Base-by-base conservation (phyloP, 805 yeast genomes). In the Nematodospora valgi region DNA sequence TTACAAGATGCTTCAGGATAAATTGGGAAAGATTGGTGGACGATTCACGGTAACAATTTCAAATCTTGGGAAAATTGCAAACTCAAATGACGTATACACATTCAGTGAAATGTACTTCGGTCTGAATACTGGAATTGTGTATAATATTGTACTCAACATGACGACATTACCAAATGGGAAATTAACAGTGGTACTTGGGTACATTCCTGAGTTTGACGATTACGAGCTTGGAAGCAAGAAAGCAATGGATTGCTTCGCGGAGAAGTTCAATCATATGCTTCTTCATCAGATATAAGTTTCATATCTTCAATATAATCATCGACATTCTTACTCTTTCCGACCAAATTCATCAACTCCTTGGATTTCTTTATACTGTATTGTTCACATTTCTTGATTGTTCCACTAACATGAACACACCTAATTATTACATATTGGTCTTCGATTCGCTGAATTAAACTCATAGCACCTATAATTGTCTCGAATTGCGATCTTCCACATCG, bases 371-470 rank as follows among this genome's bases (percentile, higher is more conserved):
- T 77, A 0, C 88, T 82, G 39, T 68, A 74, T 44, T 78, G 73
- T 52, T 89, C 95, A 44, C 94, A 76, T 51, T 86, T 86, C 52
- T 80, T 81, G 21, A 89, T 88, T 0, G 96, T 87, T 0, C 96
- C 98, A 50, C 95, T 81, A 0, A 86, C 78, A 38, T 82, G 83
- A 4, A 74, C 60, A 19, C 85, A 80, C 36, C 80, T 68, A 11
- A 88, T 56, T 8, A 82, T 70, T 4, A 78, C 73, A 5, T 61
- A 59, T 20, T 51, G 51, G 15, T 72, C 77, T 12, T 70, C 78
- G 2, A 87, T 48, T 19, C 62, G 60, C 25, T 65, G 66, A 8
- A 82, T 73, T 31, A 80, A 54, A 1, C 78, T 62, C 41, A 91
- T 54, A 0, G 95, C 86, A 0, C 82, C 86, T 38, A 86, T 64